phyloP scores from a whole-genome alignment of 345 rosid genomes.

The Cardamine resedifolia region DNA sequence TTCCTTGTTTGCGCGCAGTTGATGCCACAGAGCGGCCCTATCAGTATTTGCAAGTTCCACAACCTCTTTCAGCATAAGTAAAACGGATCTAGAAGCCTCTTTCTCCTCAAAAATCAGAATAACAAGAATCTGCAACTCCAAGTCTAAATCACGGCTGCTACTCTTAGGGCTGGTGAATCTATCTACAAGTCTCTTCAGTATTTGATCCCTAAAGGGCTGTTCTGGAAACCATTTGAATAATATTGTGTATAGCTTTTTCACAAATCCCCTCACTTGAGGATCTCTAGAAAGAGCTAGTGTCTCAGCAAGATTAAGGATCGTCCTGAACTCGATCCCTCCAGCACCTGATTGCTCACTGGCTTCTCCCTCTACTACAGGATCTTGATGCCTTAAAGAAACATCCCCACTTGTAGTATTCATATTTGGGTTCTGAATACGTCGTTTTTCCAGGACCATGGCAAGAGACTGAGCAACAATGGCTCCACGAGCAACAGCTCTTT shows the following conservation, averaged over 20 bases:
- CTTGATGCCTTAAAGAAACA: conserved; percentile 53
- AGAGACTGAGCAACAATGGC: conserved; percentile 72
- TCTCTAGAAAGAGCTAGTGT: conserved; percentile 75
- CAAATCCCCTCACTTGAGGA: conserved; percentile 73
- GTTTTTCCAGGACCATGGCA: conserved; percentile 85
- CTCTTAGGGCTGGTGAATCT: conserved; percentile 69
- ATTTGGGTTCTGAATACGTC: conserved; percentile 57
- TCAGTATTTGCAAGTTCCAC: conserved; percentile 92
- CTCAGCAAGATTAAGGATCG: conserved; percentile 90
- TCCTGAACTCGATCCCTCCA: conserved; percentile 70
- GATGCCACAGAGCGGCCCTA: conserved; percentile 95
- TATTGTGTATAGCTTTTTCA: conserved; percentile 76
- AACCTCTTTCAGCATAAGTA: conserved; percentile 82
- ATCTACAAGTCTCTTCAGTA: conserved; percentile 90
- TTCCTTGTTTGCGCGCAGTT: conserved; percentile 75
- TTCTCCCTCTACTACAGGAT: conserved; percentile 65
- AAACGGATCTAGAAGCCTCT: conserved; percentile 67
- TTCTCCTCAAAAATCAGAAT: conserved; percentile 80
- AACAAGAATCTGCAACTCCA: conserved; percentile 80
- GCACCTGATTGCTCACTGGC: conserved; percentile 58
- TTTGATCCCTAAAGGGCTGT: conserved; percentile 70
- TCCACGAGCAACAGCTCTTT: conserved; percentile 90
- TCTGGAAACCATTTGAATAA: conserved; percentile 83
- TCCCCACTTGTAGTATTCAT: conserved; percentile 51
- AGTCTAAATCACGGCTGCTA: conserved; percentile 59